Evolutionary conservation across 2,329 filamentous ascomycete genomes (phyloP), one percentile per base, ranked within the genome.

Genomic region (Fusarium brevicatenulatum): DNA sequence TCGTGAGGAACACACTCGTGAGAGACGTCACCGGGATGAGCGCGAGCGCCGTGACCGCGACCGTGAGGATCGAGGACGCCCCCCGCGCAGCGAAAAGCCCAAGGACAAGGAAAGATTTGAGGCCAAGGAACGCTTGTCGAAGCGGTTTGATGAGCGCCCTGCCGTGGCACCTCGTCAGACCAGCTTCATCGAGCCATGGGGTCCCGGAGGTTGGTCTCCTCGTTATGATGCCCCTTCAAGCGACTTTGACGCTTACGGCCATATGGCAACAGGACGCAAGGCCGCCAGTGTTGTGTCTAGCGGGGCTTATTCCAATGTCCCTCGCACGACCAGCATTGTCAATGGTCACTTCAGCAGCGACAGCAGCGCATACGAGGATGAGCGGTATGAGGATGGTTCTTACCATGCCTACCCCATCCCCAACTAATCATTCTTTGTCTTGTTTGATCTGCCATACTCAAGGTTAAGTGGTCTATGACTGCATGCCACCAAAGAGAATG

Each of bases 131-230:
- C 82, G 82, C 21, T 78, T 84, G 58, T 80, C 80, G 36, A 77
- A 77, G 61, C 81, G 82, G 34, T 83, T 84, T 68, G 82, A 82
- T 37, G 79, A 82, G 59, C 77, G 76, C 49, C 80, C 80, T 25
- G 64, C 76, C 11, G 43, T 52, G 54, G 65, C 59, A 40, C 53
- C 73, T 69, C 80, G 78, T 50, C 78, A 78, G 47, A 70, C 77
- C 63, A 82, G 80, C 78, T 82, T 79, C 76, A 78, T 81, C 32
- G 80, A 82, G 54, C 73, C 72, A 49, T 80, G 78, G 79, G 78
- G 80, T 68, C 78, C 80, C 60, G 75, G 75, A 72, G 78, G 77
- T 70, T 76, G 79, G 70, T 79, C 76, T 68, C 68, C 76, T 68
- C 68, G 65, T 28, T 78, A 77, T 65, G 71, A 75, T 46, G 61